Evolutionary conservation across 768 basidiomycete species (phyloP), one percentile per base, ranked within the genome.

Genomic region (Calocybe indica): DNA sequence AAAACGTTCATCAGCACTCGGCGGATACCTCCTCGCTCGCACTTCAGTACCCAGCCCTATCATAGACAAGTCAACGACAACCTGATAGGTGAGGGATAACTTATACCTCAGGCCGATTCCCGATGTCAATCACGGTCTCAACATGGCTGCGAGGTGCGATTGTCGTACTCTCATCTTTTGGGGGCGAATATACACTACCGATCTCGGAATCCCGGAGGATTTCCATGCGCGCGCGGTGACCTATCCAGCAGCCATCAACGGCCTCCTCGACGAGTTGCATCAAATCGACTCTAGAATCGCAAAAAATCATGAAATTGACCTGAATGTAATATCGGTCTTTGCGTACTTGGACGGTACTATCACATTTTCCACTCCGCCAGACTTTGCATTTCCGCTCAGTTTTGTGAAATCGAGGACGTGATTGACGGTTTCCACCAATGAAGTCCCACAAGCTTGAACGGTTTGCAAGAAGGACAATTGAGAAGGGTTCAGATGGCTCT

Each of bases 361-460:
- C 37, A 82, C 79, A 52, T 85, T 87, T 60, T 89, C 83, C 6
- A 85, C 79, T 36, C 85, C 85, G 28, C 86, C 88, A 2, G 81
- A 75, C 60, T 88, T 89, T 40, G 82, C 74, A 56, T 86, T 89
- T 14, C 92, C 92, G 51, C 89, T 92, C 15, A 95, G 75, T 60
- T 97, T 97, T 30, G 92, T 95, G 59, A 94, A 97, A 62, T 97
- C 94, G 28, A 97, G 71, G 5, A 97, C 94, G 56, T 97, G 94
- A 59, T 96, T 96, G 42, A 97, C 92, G 0, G 93, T 95, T 69
- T 97, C 94, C 37, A 94, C 90, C 1, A 97, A 76, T 1, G 91
- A 92, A n/a, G 87, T 94, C 10, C 92, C 93, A 59, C 93, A 96
- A 5, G 91, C 92, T 62, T 93, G 88, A 1, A 96, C 89, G 0